Conservation (phyloP, 768 basidiomycete species). For the Hysterangium stoloniferum region DNA sequence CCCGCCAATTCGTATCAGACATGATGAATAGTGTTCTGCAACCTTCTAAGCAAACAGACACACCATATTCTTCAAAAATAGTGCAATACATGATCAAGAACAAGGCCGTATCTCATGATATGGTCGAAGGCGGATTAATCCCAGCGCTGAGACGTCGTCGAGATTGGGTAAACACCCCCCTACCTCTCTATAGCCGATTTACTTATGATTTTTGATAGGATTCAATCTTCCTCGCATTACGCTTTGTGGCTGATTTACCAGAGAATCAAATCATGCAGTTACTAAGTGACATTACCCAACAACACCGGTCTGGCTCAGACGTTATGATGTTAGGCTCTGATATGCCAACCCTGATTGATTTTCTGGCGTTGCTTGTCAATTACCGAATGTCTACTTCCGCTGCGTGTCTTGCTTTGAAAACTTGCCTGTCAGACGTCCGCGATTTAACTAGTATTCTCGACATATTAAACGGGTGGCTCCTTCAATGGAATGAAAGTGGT, state of each 20-base stretch:
- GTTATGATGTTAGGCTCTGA: conserved; percentile 30
- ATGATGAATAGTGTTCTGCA: conserved; percentile 45
- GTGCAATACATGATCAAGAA: conserved; percentile 50
- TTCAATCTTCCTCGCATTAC: conserved; percentile 42
- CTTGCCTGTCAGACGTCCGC: conserved; percentile 40
- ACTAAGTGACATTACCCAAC: conserved; percentile 37
- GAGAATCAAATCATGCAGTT: conserved; percentile 56
- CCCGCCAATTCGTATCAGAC: conserved; percentile 53
- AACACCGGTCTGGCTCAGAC: conserved; percentile 23
- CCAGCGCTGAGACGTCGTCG: conserved; percentile 40
- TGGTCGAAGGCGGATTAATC: conserved; percentile 56
- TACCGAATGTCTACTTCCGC: conserved; percentile 33
- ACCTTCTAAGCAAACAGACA: conserved; percentile 22
- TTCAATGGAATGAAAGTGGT: conserved; percentile 22
- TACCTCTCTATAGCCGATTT: not conserved
- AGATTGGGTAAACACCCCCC: conserved; percentile 55
- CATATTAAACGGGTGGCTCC: conserved; percentile 44
- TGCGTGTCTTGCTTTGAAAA: conserved; percentile 45
- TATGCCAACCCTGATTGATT: conserved; percentile 28
- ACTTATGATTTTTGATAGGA: conserved; percentile 15
- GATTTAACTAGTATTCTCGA: conserved; percentile 39
- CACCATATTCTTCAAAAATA: conserved; percentile 48
- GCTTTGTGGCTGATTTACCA: conserved; percentile 51
- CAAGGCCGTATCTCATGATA: conserved; percentile 47
- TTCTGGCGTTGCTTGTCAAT: conserved; percentile 31